Evolutionary conservation across 2,329 filamentous ascomycete genomes (phyloP).

Genomic region (Fusarium acutatum): DNA sequence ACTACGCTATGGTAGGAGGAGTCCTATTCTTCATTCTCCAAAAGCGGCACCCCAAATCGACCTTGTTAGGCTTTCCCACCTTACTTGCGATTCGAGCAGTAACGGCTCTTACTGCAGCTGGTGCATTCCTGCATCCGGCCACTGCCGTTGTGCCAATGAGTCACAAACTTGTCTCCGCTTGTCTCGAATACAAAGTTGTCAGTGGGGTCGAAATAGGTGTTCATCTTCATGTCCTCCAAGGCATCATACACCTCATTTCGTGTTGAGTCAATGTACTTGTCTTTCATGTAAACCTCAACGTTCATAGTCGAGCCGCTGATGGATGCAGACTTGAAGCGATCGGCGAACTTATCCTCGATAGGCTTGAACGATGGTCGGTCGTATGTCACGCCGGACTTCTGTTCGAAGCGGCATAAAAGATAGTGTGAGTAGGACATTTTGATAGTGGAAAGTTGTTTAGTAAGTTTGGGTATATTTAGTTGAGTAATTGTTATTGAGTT

Average conservation of each 20-base stretch:
- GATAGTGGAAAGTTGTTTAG: not conserved
- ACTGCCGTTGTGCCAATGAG: not conserved
- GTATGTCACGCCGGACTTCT: not conserved
- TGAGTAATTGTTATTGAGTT: not conserved
- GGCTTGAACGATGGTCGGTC: not conserved
- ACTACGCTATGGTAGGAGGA: not conserved
- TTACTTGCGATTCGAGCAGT: not conserved
- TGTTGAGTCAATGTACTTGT: not conserved
- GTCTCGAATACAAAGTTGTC: not conserved
- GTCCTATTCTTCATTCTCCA: rapidly evolving
- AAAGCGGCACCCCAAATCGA: too few relatives aligned
- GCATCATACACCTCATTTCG: not conserved
- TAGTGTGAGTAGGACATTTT: not conserved
- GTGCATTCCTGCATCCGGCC: not conserved
- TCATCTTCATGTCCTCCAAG: not conserved
- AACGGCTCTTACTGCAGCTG: not conserved
- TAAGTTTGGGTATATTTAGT: not conserved
- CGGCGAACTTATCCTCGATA: not conserved
- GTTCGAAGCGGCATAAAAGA: not conserved
- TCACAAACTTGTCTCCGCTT: not conserved
- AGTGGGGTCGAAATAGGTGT: not conserved
- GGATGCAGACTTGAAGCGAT: not conserved
- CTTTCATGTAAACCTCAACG: not conserved
- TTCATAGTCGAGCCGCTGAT: not conserved
- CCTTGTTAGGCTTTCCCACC: too few relatives aligned